Base-by-base conservation (phyloP, 352 stramenopile genomes). In the Pythium rhizo-oryzae region DNA sequence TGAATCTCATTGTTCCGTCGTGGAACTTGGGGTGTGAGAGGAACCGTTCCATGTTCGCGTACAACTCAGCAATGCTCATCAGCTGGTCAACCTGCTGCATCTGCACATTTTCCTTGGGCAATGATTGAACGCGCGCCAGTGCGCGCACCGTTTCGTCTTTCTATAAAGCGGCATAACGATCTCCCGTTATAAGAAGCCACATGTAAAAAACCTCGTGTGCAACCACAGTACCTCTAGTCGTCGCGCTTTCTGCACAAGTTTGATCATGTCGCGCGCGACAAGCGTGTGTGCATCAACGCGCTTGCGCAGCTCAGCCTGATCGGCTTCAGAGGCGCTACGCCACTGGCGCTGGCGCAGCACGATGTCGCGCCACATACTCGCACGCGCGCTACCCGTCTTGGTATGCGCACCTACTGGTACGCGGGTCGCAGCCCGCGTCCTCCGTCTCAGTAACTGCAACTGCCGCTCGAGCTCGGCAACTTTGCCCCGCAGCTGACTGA, bases 1-100 rank as follows among this genome's bases (percentile, higher is more conserved):
- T 57, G 23, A 69, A 69, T 46, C 64, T 69, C 16, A 59, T 3
- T 3, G 62, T 59, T 23, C 62, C 54, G n/a, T 69, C 62, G 24
- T 59, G 44, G 35, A 69, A 69, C 24, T 69, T 69, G 1, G 54
- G 23, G 21, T 21, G 41, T n/a, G 62, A 64, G 8, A 33, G 35
- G 39, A 69, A 69, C 7, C 15, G 52, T 0, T 49, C 41, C 7
- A 63, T 53, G 15, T 59, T 51, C 0, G 5, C 1, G 35, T 69
- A 69, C 23, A 39, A 41, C 35, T 46, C 13, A 12, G 43, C 28
- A 12, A 69, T 35, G 16, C 25, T n/a, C 1, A 35, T 25, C 15
- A 18, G 44, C 25, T 59, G 62, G 0, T 28, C 46, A 23, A 62
- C 53, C 43, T 69, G 53, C 30, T 67, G n/a, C 2, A 56, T 11